Percentiles rank a stretch among this genome's conserved stretches.
These are phyloP conservation scores for Pseudozyma hubeiensis DNA, from an alignment of 1,284 basidiomycete genomes.

Conservation along the genomic window DNA sequence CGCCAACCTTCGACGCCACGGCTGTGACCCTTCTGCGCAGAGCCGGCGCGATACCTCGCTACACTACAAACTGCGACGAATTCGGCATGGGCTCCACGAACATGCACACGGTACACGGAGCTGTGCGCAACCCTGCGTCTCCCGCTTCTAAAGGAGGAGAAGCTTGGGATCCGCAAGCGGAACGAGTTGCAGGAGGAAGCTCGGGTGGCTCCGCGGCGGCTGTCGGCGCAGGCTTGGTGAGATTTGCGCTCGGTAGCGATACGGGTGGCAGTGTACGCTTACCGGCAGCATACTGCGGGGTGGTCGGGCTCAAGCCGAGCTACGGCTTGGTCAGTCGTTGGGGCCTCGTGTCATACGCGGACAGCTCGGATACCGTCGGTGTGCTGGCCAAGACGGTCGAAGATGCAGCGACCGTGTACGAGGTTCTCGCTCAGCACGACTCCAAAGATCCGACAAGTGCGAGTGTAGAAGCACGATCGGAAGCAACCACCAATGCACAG, in stretches of 20 bases:
- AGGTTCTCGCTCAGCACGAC: slow-evolving; percentile 77
- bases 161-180: slow-evolving; percentile 68
- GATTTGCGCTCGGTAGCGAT: slow-evolving; percentile 84
- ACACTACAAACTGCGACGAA: slow-evolving; percentile 96
- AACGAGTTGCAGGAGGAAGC: slow-evolving; percentile 73
- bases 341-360: slow-evolving; percentile 92
- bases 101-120: slow-evolving; percentile 55
- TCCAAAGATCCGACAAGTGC: slow-evolving; percentile 82
- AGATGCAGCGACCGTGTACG: slow-evolving; percentile 75
- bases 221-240: slow-evolving; percentile 52
- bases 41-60: slow-evolving; percentile 80
- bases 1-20: slow-evolving; percentile 87
- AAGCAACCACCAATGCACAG: slow-evolving; percentile 13
- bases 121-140: slow-evolving; percentile 57
- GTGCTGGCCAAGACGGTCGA: slow-evolving; percentile 76
- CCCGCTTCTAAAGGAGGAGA: background rate
- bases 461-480: slow-evolving; percentile 33
- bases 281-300: slow-evolving; percentile 92
- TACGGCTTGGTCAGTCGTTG: slow-evolving; percentile 91
- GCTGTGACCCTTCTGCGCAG: slow-evolving; percentile 77
- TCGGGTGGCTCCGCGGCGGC: slow-evolving; percentile 67
- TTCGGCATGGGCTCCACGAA: slow-evolving; percentile 87
- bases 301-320: slow-evolving; percentile 92
- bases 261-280: slow-evolving; percentile 94
- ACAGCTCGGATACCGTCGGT: slow-evolving; percentile 94